Conservation (phyloP, 2,329 filamentous ascomycete genomes). For the Colletotrichum musicola region DNA sequence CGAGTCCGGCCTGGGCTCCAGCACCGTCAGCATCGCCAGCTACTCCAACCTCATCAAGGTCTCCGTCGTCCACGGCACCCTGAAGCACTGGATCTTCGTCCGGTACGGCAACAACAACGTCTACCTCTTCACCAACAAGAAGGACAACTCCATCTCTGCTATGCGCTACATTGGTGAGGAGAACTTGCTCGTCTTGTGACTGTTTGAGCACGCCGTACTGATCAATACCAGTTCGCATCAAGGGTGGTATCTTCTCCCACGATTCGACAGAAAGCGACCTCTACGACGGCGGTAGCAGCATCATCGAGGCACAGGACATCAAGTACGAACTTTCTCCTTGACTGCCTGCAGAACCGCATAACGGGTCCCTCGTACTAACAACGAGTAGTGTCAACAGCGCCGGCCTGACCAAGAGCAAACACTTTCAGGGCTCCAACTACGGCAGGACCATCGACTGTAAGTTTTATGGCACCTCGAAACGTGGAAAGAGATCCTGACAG, state of each 20-base stretch:
- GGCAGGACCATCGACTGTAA: conserved; percentile 41
- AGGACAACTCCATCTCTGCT: conserved; percentile 52
- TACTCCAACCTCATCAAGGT: conserved; percentile 51
- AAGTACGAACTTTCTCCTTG: background rate
- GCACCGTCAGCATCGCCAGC: conserved; percentile 47
- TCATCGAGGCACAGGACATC: conserved; percentile 50
- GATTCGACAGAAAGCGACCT: conserved; percentile 45
- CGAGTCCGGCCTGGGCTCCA: conserved; percentile 48
- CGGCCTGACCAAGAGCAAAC: conserved; percentile 54
- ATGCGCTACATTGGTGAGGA: conserved; percentile 50
- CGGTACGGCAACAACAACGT: conserved; percentile 53
- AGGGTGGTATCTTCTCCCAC: conserved; percentile 47
- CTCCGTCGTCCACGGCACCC: conserved; percentile 48
- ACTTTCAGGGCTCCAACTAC: conserved; percentile 54
- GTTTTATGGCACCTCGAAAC: background rate
- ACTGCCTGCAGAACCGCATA: background rate
- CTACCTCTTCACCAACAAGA: conserved; percentile 59
- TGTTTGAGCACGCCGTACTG: background rate
- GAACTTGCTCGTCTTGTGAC: background rate
- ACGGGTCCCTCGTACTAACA: background rate
- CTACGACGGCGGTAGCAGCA: conserved; percentile 49
- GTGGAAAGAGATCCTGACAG: conserved; percentile 45
- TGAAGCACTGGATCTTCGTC: conserved; percentile 50
- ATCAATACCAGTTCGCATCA: conserved; percentile 44
- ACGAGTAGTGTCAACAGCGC: conserved; percentile 41